Percentiles rank a stretch among this genome's conserved stretches.
phyloP scores from a whole-genome alignment of 148 eudicot species.

The Diospyros lotus region DNA sequence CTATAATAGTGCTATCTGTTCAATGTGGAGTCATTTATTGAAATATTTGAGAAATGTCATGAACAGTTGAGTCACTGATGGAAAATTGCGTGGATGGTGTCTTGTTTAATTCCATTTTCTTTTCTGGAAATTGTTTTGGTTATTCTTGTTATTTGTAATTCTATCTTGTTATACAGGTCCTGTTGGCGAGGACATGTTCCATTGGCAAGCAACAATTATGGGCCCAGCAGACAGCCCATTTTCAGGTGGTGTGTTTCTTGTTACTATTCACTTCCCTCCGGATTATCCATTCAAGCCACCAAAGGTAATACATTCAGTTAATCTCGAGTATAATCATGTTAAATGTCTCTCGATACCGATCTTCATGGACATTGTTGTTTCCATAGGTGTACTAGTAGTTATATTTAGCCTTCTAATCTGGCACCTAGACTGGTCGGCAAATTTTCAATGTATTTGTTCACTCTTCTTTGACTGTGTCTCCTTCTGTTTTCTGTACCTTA shows the following conservation, averaged over 20 bases:
- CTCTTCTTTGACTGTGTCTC: neutral
- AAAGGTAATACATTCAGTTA: constrained; percentile 22
- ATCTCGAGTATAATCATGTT: too few species aligned
- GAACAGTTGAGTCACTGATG: neutral
- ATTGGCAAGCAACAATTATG: constrained; percentile 52
- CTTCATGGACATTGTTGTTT: too few species aligned
- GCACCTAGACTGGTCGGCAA: neutral
- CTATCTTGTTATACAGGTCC: constrained; percentile 26
- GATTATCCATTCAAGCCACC: constrained; percentile 48
- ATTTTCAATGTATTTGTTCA: neutral
- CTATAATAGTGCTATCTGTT: neutral
- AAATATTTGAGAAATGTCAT: neutral
- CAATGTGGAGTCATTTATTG: neutral
- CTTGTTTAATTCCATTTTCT: neutral
- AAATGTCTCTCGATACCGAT: too few species aligned
- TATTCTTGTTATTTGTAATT: neutral
- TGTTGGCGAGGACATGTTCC: constrained; percentile 45
- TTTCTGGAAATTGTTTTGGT: constrained; percentile 4
- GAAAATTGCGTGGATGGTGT: neutral
- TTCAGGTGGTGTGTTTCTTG: constrained; percentile 41
- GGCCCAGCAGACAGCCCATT: constrained; percentile 47
- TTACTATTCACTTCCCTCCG: constrained; percentile 43
- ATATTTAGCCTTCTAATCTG: neutral
- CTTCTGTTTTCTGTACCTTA: neutral
- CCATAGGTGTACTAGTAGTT: neutral